Percentiles rank a stretch among this genome's conserved stretches.
These are phyloP conservation scores for Fusarium tricinctum DNA, from an alignment of 2,329 filamentous ascomycete genomes.

Conservation along the genomic window DNA sequence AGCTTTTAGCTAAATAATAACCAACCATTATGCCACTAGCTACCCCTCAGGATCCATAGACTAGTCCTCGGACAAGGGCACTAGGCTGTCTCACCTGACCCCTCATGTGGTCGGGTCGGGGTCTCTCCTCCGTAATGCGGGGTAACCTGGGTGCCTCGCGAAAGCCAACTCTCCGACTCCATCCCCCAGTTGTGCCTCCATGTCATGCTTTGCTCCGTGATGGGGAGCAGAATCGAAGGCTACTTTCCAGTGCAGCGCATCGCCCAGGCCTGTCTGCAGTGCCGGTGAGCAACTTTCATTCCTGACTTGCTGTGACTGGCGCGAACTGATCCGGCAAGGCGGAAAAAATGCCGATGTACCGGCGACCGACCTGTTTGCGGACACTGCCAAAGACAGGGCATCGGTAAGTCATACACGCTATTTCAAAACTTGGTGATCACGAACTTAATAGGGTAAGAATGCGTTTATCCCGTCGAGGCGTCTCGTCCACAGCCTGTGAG, in stretches of 20 bases:
- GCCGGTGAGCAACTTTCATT: not conserved
- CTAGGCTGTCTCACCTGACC: too few species aligned
- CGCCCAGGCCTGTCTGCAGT: not conserved
- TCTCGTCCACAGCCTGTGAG: not conserved
- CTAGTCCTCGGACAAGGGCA: too few species aligned
- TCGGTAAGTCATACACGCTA: not conserved
- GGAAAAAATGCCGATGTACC: not conserved
- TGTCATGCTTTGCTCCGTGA: not conserved
- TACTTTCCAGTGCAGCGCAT: conserved; percentile 1
- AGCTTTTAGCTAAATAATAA: too few species aligned
- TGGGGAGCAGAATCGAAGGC: not conserved
- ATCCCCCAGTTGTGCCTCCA: not conserved
- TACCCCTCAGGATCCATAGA: too few species aligned
- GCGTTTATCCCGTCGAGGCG: not conserved
- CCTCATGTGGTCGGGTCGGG: too few species aligned
- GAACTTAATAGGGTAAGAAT: not conserved
- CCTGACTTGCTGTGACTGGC: not conserved
- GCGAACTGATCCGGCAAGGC: not conserved
- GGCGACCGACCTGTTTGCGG: not conserved
- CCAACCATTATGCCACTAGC: too few species aligned
- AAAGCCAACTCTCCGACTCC: not conserved
- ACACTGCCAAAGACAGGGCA: not conserved
- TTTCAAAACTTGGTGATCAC: not conserved
- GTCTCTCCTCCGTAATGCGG: too few species aligned
- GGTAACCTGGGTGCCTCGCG: too few species aligned